These are phyloP conservation scores for maize (Zea mays) DNA, from an alignment of 176 grass and related monocot genomes.

Conservation along the genomic window Zm-B73-REFERENCE-NAM-5.0 NC_050096.1:251426501-251427000, in stretches of 20 bases:
- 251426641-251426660: constrained; percentile 44
- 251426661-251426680: constrained; percentile 48
- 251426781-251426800: constrained; percentile 55
- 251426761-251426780: constrained; percentile 29
- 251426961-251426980: constrained; percentile 66
- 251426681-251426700: neutral
- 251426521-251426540: neutral
- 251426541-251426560: neutral
- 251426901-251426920: constrained; percentile 72
- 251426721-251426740: constrained; percentile 32
- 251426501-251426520: neutral
- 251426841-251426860: constrained; percentile 64
- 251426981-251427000: constrained; percentile 58
- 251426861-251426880: constrained; percentile 65
- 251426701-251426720: constrained; percentile 35
- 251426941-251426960: constrained; percentile 50
- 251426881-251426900: constrained; percentile 50
- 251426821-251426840: constrained; percentile 44
- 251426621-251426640: constrained; percentile 50
- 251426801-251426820: constrained; percentile 49
- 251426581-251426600: constrained; percentile 39
- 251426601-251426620: constrained; percentile 40
- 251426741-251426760: constrained; percentile 19
- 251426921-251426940: constrained; percentile 45
- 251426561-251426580: too few relatives aligned